phyloP scores from a whole-genome alignment of 768 basidiomycete genomes.

The Serendipita sp. region DNA sequence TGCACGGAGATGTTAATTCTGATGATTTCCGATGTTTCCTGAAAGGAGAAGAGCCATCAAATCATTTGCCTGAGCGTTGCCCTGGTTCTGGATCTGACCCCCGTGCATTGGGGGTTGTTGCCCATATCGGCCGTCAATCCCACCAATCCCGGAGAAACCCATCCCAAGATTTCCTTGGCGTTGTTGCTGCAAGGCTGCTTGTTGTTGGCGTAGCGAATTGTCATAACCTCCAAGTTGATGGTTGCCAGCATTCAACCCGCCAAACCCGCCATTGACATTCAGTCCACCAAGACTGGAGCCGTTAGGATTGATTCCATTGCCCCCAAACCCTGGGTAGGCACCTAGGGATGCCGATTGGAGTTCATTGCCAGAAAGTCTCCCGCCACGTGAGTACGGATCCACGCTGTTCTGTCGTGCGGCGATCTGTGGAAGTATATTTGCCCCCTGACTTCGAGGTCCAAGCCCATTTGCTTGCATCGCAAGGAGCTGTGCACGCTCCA shows the following conservation, averaged over 20 bases:
- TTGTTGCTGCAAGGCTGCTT: neutral
- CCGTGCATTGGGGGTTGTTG: neutral
- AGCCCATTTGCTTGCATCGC: neutral
- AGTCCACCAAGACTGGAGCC: neutral
- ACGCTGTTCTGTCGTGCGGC: neutral
- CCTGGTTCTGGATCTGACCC: neutral
- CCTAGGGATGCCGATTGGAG: neutral
- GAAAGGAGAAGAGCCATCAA: slow-evolving; percentile 1
- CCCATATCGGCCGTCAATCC: neutral
- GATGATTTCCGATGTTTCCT: neutral
- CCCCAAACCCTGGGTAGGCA: neutral
- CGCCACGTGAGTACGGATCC: neutral
- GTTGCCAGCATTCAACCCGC: neutral
- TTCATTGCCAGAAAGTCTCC: neutral
- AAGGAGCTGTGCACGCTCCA: neutral
- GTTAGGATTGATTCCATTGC: neutral
- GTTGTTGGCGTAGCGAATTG: neutral
- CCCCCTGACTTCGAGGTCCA: neutral
- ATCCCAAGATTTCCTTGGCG: slow-evolving; percentile 1
- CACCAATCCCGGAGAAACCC: neutral
- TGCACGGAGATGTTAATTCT: neutral
- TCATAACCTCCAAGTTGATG: neutral
- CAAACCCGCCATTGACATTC: neutral
- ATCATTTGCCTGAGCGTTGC: neutral
- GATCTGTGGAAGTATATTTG: neutral